Conservation (phyloP, 2,329 filamentous ascomycete genomes). For the Ophiostoma triangulosporum region DNA sequence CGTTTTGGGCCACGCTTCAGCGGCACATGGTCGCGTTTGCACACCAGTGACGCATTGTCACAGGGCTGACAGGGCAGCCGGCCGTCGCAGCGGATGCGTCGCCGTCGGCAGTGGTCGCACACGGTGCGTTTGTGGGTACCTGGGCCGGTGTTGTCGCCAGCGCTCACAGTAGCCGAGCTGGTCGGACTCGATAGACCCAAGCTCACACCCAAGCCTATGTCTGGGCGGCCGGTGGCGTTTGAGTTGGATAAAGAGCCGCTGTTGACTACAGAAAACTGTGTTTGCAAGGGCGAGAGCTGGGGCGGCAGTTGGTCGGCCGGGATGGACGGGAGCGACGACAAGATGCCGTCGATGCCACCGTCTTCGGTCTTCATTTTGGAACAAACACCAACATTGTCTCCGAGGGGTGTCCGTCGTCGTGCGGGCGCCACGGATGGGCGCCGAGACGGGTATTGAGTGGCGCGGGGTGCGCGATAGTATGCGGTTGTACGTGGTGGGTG, state of each 20-base stretch:
- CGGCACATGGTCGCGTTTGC: conserved; percentile 50
- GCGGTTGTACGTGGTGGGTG: too few species aligned
- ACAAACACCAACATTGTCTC: conserved; percentile 9
- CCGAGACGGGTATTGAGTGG: not conserved
- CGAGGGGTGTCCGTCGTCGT: not conserved
- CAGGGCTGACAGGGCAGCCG: conserved; percentile 46
- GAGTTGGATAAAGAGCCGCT: not conserved
- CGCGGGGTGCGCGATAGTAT: not conserved
- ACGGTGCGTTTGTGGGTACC: conserved; percentile 24
- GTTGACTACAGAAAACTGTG: not conserved
- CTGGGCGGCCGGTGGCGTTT: not conserved
- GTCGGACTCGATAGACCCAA: not conserved
- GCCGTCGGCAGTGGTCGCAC: conserved; percentile 31
- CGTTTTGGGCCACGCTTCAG: conserved; percentile 52
- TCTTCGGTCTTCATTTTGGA: conserved; percentile 15
- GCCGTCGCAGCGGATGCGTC: conserved; percentile 33
- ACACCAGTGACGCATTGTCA: conserved; percentile 42
- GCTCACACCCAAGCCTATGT: too few species aligned
- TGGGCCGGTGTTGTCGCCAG: not conserved
- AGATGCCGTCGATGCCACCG: conserved; percentile 11
- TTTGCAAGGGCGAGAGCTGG: not conserved
- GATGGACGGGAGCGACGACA: conserved; percentile 9
- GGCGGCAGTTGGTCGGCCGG: not conserved
- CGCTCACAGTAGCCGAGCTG: not conserved
- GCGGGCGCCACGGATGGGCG: conserved; percentile 1